phyloP scores from a whole-genome alignment of 164 flowering plant species.

The Vitis labrusca region DNA sequence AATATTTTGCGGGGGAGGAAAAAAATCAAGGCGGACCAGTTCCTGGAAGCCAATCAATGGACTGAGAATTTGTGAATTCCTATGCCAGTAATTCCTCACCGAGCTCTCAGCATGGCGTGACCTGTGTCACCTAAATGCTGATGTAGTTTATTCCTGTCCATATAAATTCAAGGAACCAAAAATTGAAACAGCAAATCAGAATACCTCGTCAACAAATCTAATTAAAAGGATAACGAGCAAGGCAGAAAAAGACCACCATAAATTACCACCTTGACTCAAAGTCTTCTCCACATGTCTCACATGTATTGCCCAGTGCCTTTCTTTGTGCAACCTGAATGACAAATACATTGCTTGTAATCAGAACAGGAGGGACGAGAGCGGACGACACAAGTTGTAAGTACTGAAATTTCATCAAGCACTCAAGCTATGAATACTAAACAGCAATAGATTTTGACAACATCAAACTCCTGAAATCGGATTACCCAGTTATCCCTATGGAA shows the following conservation, averaged over 20 bases:
- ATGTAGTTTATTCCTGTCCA: constrained; percentile 70
- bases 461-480: neutral
- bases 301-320: constrained; percentile 32
- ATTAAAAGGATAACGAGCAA: neutral
- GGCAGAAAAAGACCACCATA: neutral
- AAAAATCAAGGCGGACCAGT: no score
- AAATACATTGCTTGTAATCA: neutral
- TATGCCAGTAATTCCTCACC: constrained; percentile 24
- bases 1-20: no score
- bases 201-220: neutral
- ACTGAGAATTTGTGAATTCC: no score
- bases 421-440: neutral
- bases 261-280: constrained; percentile 70
- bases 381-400: neutral
- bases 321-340: constrained; percentile 45
- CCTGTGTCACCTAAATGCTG: constrained; percentile 78
- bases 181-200: neutral
- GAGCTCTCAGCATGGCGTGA: constrained; percentile 59
- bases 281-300: constrained; percentile 78
- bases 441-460: neutral
- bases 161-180: neutral
- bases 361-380: neutral
- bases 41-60: no score
- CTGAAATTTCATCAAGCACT: neutral
- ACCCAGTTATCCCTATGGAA: no score